Conservation (phyloP, 345 rosid species). For the Aethionema arabicum region DNA sequence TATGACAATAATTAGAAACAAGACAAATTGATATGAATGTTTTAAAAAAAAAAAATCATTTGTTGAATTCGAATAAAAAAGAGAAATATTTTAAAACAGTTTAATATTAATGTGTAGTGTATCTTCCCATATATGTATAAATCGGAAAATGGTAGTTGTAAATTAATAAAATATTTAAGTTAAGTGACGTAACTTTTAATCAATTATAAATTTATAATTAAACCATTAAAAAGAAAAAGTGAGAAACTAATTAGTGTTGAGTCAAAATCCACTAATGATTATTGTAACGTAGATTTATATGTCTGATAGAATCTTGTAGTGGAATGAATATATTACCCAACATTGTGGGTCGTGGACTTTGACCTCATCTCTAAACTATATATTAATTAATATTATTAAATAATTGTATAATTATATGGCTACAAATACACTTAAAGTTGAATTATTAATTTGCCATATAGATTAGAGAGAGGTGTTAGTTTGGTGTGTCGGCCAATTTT, state of each 20-base stretch:
- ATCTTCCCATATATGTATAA: too few species aligned
- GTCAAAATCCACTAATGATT: slow-evolving; percentile 13
- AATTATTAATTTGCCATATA: neutral
- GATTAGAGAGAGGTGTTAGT: slow-evolving; percentile 12
- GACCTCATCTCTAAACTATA: neutral
- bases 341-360: slow-evolving; percentile 12
- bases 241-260: neutral
- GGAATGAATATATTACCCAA: slow-evolving; percentile 11
- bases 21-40: too few species aligned
- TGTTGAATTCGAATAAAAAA: too few species aligned
- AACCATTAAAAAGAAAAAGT: neutral
- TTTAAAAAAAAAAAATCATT: too few species aligned
- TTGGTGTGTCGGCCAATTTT: slow-evolving; percentile 34
- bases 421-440: neutral
- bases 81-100: too few species aligned
- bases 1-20: too few species aligned
- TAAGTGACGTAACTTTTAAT: neutral
- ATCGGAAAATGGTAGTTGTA: too few species aligned
- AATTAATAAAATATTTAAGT: neutral
- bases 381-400: neutral
- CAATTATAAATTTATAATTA: neutral
- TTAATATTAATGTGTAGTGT: too few species aligned
- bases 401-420: neutral
- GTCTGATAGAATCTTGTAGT: slow-evolving; percentile 1
- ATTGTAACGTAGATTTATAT: slow-evolving; percentile 4